Conservation (phyloP, 2,329 filamentous ascomycete species). For the Fusarium albidum region DNA sequence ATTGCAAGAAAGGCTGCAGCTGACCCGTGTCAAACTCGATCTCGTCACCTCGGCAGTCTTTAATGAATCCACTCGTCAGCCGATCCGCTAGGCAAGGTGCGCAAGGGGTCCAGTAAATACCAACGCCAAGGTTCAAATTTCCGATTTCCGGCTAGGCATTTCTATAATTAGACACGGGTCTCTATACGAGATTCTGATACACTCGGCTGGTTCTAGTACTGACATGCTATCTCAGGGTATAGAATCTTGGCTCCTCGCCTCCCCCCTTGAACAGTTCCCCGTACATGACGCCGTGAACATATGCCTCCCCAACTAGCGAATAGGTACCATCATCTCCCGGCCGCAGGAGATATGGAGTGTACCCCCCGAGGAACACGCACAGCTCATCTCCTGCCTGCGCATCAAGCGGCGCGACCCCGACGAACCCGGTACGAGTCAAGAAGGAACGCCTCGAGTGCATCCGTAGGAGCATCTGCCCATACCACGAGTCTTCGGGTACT, state of each 20-base stretch:
- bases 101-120: too few relatives aligned
- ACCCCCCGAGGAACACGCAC: constrained; percentile 9
- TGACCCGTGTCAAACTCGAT: too few relatives aligned
- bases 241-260: background rate
- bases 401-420: constrained; percentile 10
- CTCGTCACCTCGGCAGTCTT: too few relatives aligned
- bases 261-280: constrained; percentile 6
- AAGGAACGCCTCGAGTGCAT: background rate
- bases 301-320: constrained; percentile 13
- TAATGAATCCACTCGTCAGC: too few relatives aligned
- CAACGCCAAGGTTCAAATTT: too few relatives aligned
- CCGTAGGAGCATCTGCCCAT: background rate
- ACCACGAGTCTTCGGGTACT: background rate
- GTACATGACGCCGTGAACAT: constrained; percentile 18
- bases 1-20: too few relatives aligned
- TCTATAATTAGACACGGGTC: too few relatives aligned
- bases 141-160: too few relatives aligned
- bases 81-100: too few relatives aligned
- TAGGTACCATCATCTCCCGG: background rate
- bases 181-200: too few relatives aligned
- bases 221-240: background rate
- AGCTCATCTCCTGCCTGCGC: constrained; percentile 5
- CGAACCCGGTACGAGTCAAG: constrained; percentile 4
- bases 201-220: too few relatives aligned
- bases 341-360: constrained; percentile 10